These are phyloP conservation scores for Coniferiporia weirii DNA, from an alignment of 1,284 basidiomycete species.

Conservation along the genomic window DNA sequence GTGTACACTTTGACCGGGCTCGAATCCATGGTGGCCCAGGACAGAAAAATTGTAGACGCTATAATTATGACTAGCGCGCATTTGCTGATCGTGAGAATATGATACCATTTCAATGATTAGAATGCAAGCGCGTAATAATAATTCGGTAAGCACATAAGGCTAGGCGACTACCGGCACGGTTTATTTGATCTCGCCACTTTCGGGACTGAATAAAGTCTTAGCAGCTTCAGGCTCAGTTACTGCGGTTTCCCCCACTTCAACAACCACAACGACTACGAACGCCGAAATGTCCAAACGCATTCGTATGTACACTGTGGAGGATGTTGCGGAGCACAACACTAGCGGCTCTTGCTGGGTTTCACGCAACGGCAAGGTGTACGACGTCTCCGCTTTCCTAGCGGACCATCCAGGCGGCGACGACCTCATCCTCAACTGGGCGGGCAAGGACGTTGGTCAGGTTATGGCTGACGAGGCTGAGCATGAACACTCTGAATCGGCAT, in stretches of 20 bases:
- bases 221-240: neutral
- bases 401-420: conserved; percentile 90
- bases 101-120: neutral
- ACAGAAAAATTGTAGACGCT: neutral
- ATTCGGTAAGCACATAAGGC: neutral
- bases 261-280: conserved; percentile 18
- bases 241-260: neutral
- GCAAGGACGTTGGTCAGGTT: conserved; percentile 73
- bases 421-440: conserved; percentile 74
- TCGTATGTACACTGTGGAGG: conserved; percentile 67
- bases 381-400: conserved; percentile 67
- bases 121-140: neutral
- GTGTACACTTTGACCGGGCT: conserved; percentile 78
- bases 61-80: neutral
- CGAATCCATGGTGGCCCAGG: conserved; percentile 6
- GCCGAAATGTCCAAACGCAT: conserved; percentile 49
- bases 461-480: conserved; percentile 88
- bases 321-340: conserved; percentile 57
- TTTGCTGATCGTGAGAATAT: neutral
- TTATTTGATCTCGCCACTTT: neutral
- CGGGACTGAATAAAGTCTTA: neutral
- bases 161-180: neutral
- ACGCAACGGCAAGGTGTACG: conserved; percentile 70
- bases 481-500: conserved; percentile 91
- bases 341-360: conserved; percentile 70